Base-by-base conservation (phyloP, 805 yeast genomes). In the Suhomyces sp. region DNA sequence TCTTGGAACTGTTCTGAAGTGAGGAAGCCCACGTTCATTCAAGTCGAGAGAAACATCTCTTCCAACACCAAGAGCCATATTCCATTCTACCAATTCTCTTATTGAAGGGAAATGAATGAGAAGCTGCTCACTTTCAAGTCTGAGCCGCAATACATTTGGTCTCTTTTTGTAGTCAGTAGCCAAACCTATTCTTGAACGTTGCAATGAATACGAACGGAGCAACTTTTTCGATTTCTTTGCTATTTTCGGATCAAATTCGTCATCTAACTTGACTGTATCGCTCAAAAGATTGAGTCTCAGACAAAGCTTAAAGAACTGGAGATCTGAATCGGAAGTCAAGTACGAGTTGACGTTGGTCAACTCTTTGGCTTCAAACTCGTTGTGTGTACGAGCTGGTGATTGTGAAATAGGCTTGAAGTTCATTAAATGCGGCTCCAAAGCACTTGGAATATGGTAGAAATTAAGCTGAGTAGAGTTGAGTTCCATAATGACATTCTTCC, bases 391-490 rank as follows among this genome's bases (percentile, higher is more conserved):
- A 13, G 53, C 58, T 1, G 49, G 40, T 2, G 33, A 22, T 8
- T 44, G 46, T 5, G 49, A 6, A 12, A 59, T 44, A 8, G 63
- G 56, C 44, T 51, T 60, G 52, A 62, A 67, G 17, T 57, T 47
- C 45, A 67, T 40, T 6, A 71, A 44, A 19, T 65, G 63, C 20
- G 54, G 57, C 49, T 74, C 77, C 33, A 71, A 49, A 37, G 60
- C 57, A 21, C 58, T 59, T 1, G 79, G 77, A 5, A 75, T 72
- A 15, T 67, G 60, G 65, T 87, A 88, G 50, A 92, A 72, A 66
- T 87, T 87, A 33, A 92, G 71, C 69, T 89, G 96, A 1, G 97
- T 92, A 17, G 93, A 88, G 73, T 92, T 90, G 47, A 92, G 72
- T 61, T 87, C 96, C 66, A 89, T 75, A 20, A 87, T 73, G 43